Evolutionary conservation across 805 yeast genomes (phyloP), one percentile per base, ranked within the genome.

Genomic region (Candida parachauliodes): DNA sequence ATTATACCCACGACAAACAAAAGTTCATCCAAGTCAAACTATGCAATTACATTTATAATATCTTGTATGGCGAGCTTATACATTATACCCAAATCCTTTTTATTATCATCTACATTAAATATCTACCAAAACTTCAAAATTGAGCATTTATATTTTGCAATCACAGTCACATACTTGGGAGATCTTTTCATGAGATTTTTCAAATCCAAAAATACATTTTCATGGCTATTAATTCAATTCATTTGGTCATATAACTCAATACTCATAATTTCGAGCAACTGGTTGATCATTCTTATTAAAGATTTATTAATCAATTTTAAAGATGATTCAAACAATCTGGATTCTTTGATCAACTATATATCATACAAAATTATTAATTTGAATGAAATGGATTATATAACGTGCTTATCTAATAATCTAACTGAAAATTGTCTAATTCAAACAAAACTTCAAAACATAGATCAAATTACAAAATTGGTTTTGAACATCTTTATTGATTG

Each of bases 191-290:
- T 23, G 2, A 32, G 26, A 32, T 32, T 32, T 18, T 14, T 4
- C 10, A 12, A 31, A 21, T 8, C 15, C 14, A 16, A 11, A 7
- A 11, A 5, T n/a, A 7, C 28, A 16, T 32, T 32, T 15, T 15
- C 35, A n/a, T 16, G 16, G 5, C 4, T 32, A 16, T 19, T 32
- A 3, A 32, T 24, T 14, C 35, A 32, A 24, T 24, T 32, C 23
- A 16, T 24, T 20, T 32, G 35, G 35, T 22, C 28, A 14, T 32
- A 32, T 17, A 32, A 32, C 17, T 22, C 35, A 23, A 17, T 24
- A 9, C 15, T 32, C 3, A 3, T 32, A 16, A 23, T 23, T 11
- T 11, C 23, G 14, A 32, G 23, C n/a, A 32, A 32, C 16, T 32
- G 35, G 35, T 6, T 22, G 3, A 8, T 32, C 5, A 15, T 32